phyloP scores from a whole-genome alignment of 2,329 filamentous ascomycete genomes.

The Diplodia corticola region DNA sequence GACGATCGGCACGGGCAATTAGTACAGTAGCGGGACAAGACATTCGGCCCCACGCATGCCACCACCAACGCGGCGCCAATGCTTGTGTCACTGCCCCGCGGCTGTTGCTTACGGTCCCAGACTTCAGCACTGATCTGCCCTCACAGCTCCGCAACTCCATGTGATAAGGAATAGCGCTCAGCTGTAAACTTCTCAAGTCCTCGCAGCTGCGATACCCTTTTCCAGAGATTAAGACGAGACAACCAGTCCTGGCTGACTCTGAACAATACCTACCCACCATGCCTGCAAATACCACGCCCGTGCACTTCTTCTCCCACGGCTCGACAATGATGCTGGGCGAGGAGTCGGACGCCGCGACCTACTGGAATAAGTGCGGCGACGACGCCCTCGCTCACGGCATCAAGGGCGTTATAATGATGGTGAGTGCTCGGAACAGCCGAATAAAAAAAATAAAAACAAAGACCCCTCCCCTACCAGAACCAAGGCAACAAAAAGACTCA shows the following conservation, averaged over 20 bases:
- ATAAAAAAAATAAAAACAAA: not conserved
- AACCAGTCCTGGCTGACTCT: not conserved
- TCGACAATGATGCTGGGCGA: slow-evolving; percentile 73
- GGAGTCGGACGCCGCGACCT: slow-evolving; percentile 60
- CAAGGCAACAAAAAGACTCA: not conserved
- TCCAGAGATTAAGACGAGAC: not conserved
- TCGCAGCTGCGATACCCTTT: not conserved
- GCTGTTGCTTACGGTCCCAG: not conserved
- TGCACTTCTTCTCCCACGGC: slow-evolving; percentile 70
- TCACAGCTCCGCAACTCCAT: not conserved
- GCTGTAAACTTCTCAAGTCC: not conserved
- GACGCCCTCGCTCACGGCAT: slow-evolving; percentile 60
- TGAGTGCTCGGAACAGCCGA: slow-evolving; percentile 34
- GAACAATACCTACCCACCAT: not conserved
- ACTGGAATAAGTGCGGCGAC: slow-evolving; percentile 67
- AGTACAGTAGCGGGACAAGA: not conserved
- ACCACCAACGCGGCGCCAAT: not conserved
- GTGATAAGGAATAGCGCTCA: not conserved
- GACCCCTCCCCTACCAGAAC: not conserved
- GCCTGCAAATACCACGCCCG: slow-evolving; percentile 48
- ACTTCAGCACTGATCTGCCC: not conserved
- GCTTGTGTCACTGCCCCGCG: not conserved
- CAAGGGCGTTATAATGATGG: slow-evolving; percentile 67
- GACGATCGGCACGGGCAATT: not conserved
- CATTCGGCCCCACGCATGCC: not conserved